Evolutionary conservation across 306 rosid genomes (phyloP).

Genomic region (Cucurbita moschata): DNA sequence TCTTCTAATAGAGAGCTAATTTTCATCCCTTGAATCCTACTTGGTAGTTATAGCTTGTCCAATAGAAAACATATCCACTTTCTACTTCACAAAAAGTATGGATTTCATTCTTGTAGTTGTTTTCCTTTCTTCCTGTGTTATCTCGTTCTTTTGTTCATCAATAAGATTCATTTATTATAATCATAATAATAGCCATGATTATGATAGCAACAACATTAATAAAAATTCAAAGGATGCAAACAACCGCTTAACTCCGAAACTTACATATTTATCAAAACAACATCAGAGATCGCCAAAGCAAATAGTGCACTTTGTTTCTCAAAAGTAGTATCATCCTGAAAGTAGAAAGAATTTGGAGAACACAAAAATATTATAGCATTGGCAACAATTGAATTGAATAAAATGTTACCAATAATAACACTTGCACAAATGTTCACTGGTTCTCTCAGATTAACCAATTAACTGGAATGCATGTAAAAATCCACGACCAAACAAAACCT

Average conservation of each 20-base stretch:
- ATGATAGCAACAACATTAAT: not conserved
- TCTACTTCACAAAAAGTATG: not conserved
- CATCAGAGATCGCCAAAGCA: conserved; percentile 76
- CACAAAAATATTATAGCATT: conserved; percentile 3
- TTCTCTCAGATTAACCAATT: not conserved
- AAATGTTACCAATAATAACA: not conserved
- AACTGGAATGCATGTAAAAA: not conserved
- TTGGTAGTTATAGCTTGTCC: not conserved
- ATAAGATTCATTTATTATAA: not conserved
- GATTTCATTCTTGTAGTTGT: not conserved
- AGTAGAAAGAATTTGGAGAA: conserved; percentile 7
- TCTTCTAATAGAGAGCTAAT: not conserved
- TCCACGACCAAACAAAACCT: not conserved
- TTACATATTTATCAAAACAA: conserved; percentile 78
- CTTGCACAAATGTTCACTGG: not conserved
- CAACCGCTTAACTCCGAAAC: conserved; percentile 13
- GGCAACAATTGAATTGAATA: not conserved
- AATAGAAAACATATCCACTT: not conserved
- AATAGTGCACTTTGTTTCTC: conserved; percentile 93
- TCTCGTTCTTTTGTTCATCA: not conserved
- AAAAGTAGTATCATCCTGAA: conserved; percentile 88
- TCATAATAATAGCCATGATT: not conserved
- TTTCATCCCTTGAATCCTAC: not conserved
- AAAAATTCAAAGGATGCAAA: not conserved
- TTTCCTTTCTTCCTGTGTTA: not conserved